Base-by-base conservation (phyloP, 768 basidiomycete genomes). In the Suillus ampliporus region DNA sequence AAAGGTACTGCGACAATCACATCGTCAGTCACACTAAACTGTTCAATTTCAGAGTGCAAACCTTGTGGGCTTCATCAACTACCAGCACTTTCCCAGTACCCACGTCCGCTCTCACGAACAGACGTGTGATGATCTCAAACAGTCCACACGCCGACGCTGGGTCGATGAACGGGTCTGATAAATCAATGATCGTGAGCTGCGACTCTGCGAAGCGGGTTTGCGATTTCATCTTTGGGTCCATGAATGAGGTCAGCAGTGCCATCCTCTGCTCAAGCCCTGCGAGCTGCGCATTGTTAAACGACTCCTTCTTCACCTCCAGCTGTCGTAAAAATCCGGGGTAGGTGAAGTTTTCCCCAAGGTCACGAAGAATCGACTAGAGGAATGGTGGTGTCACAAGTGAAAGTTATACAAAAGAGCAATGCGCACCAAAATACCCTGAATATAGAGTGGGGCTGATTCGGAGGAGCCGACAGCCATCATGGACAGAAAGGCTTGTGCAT, bases 1-100 rank as follows among this genome's bases (percentile, higher is more conserved):
- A 84, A 0, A 91, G 78, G 66, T 92, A 90, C 89, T 90, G 60
- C 37, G 65, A n/a, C 23, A 40, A 56, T 13, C 17, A 26, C 8
- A 37, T n/a, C 19, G 47, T 67, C 26, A 28, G 35, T 63, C 15
- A 60, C 43, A 35, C 4, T 2, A 13, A 38, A 48, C 19, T 7
- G 15, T 19, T 47, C 37, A 8, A 14, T 17, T 48, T 19, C 11
- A n/a, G 15, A 23, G 15, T 5, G 31, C 66, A 40, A 58, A 87
- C 90, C 70, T 91, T 91, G 66, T 92, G 90, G 0, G 90, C 90
- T 63, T 92, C 90, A 51, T 92, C 90, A 0, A 91, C 86, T 0
- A 92, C 82, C 2, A 90, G 80, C 1, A 90, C 83, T 61, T 90
- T 91, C 6, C 89, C 89, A 0, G 86, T 87, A 4, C 74, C 79